Base-by-base conservation (phyloP, 768 basidiomycete genomes). In the Rhodotorula diobovata region DNA sequence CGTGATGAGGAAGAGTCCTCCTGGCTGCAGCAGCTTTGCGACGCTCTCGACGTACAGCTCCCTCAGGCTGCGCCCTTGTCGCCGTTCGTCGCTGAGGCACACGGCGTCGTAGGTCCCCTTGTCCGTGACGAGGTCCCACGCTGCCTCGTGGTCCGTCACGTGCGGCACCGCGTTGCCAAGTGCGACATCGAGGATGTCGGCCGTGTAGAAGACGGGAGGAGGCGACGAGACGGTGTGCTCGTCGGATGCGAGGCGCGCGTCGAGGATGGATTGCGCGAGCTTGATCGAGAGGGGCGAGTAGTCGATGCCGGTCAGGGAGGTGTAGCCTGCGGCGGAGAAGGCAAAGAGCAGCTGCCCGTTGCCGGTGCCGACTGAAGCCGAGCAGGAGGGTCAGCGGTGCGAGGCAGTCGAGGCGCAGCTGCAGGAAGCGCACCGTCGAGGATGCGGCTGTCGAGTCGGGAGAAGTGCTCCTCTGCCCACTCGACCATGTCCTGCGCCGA, bases 81-180 rank as follows among this genome's bases (percentile, higher is more conserved):
- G 73, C 11, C 41, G 56, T 30, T 80, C 79, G 39, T 78, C 73
- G 23, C 70, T 75, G 28, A 83, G 71, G 61, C 80, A 79, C 21
- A 83, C 73, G 11, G 82, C 83, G 71, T 83, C 83, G 71, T 79
- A 83, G 5, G 83, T 83, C 10, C 83, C 83, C 74, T 83, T 83
- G 71, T 82, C 81, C 63, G 80, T 59, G 4, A 82, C 77, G 23
- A 82, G 61, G 67, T 82, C 82, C 79, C 80, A 83, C 35, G 69
- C 46, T 28, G 79, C 76, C 16, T 71, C 74, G 18, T 68, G 74
- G 21, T 70, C 73, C 21, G 70, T 76, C 18, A 75, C 78, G 25
- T 80, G 77, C 20, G 66, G 43, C 32, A 77, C 78, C 2, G 72
- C 43, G 23, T 60, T 35, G 21, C 56, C 66, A 3, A 67, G 46